Conservation (phyloP, 2,329 filamentous ascomycete genomes). For the Sporothrix pseudoabietina region DNA sequence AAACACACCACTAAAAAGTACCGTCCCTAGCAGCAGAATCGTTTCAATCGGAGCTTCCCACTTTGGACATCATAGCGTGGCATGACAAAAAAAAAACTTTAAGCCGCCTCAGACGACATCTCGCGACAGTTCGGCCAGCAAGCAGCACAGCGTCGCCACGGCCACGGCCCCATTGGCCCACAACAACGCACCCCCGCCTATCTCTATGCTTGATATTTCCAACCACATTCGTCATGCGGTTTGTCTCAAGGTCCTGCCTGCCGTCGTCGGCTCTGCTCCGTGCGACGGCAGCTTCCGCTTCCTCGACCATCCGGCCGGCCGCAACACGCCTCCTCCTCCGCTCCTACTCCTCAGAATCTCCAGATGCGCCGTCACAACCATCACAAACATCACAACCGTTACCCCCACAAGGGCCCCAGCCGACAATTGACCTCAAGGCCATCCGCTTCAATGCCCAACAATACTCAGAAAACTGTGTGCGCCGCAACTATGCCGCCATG, state of each 20-base stretch:
- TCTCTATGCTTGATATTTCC: not conserved
- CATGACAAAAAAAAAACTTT: conserved; percentile 22
- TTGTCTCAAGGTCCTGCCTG: conserved; percentile 4
- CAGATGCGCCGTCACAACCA: not conserved
- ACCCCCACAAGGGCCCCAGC: conserved; percentile 69
- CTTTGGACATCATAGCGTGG: conserved; percentile 12
- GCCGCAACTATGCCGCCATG: conserved; percentile 75
- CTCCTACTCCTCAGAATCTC: not conserved
- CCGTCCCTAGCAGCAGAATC: not conserved
- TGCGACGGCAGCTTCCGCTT: not conserved
- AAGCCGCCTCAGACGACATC: conserved; percentile 15
- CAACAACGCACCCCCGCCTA: not conserved
- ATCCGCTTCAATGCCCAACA: conserved; percentile 83
- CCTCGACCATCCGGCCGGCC: not conserved
- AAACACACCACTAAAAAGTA: not conserved
- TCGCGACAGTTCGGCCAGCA: not conserved
- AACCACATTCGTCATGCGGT: not conserved
- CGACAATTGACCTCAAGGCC: conserved; percentile 80
- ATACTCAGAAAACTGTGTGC: conserved; percentile 78
- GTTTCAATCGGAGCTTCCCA: conserved; percentile 9
- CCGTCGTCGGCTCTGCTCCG: not conserved
- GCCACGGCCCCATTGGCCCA: not conserved
- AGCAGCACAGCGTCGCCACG: not conserved
- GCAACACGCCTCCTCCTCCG: conserved; percentile 14
- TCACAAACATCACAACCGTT: not conserved